A percentile compares a stretch with the other conserved stretches of the same genome.
phyloP scores from a whole-genome alignment of 805 yeast genomes.

The Blastobotrys attinorum region DNA sequence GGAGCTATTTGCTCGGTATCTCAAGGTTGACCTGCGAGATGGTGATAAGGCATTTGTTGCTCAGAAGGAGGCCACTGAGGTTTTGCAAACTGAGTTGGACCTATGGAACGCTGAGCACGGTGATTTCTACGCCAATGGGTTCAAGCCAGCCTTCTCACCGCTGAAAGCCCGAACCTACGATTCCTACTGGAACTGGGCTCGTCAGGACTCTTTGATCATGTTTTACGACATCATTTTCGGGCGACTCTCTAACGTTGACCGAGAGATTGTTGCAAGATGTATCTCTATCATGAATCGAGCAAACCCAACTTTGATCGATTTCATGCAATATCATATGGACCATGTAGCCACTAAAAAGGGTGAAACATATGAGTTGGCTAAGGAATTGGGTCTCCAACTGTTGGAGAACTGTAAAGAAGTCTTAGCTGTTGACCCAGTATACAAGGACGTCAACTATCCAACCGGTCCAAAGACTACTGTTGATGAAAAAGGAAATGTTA shows the following conservation, averaged over 20 bases:
- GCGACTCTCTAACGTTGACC: slow-evolving; percentile 77
- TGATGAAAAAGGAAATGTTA: slow-evolving; percentile 80
- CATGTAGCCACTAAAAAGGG: slow-evolving; percentile 81
- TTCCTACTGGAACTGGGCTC: slow-evolving; percentile 99
- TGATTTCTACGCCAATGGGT: slow-evolving; percentile 87
- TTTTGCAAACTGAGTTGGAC: slow-evolving; percentile 85
- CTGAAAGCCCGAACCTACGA: slow-evolving; percentile 94
- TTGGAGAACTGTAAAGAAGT: slow-evolving; percentile 94
- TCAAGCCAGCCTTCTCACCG: slow-evolving; percentile 81
- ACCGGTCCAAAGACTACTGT: slow-evolving; percentile 90
- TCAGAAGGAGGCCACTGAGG: slow-evolving; percentile 77
- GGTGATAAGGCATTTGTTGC: slow-evolving; percentile 80
- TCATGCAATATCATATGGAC: slow-evolving; percentile 92
- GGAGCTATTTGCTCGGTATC: slow-evolving; percentile 89
- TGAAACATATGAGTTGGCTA: slow-evolving; percentile 86
- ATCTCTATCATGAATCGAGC: slow-evolving; percentile 97
- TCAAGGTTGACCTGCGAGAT: slow-evolving; percentile 82
- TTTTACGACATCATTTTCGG: slow-evolving; percentile 96
- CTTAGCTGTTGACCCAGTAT: slow-evolving; percentile 72
- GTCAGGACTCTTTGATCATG: slow-evolving; percentile 91
- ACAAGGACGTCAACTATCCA: slow-evolving; percentile 89
- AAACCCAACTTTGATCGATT: slow-evolving; percentile 84
- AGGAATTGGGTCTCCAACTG: slow-evolving; percentile 83
- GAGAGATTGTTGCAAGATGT: slow-evolving; percentile 94
- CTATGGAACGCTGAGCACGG: slow-evolving; percentile 88